Conservation (phyloP, 1,284 basidiomycete species). For the Quambalaria eucalypti region DNA sequence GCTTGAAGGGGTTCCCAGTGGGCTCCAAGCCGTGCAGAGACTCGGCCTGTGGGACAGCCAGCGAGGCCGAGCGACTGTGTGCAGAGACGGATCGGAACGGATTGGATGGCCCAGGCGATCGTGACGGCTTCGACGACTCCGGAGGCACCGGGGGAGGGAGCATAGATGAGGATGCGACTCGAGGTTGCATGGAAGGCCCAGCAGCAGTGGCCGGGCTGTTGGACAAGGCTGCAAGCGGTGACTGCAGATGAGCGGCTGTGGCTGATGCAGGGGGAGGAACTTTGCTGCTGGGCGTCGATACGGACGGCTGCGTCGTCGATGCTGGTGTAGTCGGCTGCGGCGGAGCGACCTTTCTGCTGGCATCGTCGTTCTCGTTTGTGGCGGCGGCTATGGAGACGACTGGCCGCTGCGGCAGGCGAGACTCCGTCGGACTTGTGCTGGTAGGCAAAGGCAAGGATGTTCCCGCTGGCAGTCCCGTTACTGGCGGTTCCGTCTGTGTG, state of each 20-base stretch:
- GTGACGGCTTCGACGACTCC: slow-evolving; percentile 19
- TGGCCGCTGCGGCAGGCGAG: not conserved
- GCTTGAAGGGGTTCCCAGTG: slow-evolving; percentile 38
- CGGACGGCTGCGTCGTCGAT: not conserved
- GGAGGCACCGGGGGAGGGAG: slow-evolving; percentile 22
- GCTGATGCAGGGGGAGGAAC: not conserved
- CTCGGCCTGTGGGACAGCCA: not conserved
- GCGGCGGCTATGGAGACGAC: not conserved
- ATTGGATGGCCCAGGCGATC: slow-evolving; percentile 8
- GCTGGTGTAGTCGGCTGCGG: not conserved
- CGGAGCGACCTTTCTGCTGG: not conserved
- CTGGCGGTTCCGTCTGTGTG: slow-evolving; percentile 32
- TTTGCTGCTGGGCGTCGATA: not conserved
- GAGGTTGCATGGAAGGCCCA: too few relatives aligned
- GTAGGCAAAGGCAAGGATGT: not conserved
- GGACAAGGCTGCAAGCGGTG: not conserved
- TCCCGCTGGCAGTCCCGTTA: not conserved
- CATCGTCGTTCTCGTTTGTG: not conserved
- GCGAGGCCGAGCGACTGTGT: slow-evolving; percentile 10
- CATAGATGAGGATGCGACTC: slow-evolving; percentile 7
- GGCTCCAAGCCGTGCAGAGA: slow-evolving; percentile 34
- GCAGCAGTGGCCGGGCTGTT: not conserved
- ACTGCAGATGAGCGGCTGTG: too few relatives aligned
- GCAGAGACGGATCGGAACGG: slow-evolving; percentile 1
- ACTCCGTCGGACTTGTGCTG: not conserved